phyloP scores from a whole-genome alignment of 768 basidiomycete genomes.

The Boletellus emodensis region DNA sequence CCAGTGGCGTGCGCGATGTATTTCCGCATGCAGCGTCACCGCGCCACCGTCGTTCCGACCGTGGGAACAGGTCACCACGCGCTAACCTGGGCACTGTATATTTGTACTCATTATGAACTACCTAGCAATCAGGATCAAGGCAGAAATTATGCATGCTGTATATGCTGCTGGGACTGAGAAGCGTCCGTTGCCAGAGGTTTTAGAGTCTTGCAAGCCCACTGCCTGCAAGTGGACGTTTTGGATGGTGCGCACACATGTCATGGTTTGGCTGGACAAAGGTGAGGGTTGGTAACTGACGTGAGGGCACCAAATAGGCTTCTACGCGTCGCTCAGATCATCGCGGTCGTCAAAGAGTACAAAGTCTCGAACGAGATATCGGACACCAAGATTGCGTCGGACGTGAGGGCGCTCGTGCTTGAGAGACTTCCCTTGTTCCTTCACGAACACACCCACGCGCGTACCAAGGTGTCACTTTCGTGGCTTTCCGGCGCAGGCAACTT shows the following conservation, averaged over 20 bases:
- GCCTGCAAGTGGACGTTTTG: too few relatives aligned
- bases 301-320: conserved; percentile 55
- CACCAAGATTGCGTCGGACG: conserved; percentile 47
- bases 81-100: background rate
- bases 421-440: conserved; percentile 90
- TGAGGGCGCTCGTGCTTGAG: conserved; percentile 67
- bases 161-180: conserved; percentile 65
- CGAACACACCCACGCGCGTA: conserved; percentile 71
- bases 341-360: conserved; percentile 69
- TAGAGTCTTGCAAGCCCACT: conserved; percentile 28
- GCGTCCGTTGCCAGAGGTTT: conserved; percentile 37
- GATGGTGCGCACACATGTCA: too few relatives aligned
- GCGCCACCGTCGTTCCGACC: too few relatives aligned
- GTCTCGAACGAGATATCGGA: conserved; percentile 48
- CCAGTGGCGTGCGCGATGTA: too few relatives aligned
- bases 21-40: too few relatives aligned
- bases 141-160: conserved; percentile 75
- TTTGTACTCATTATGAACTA: background rate
- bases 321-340: conserved; percentile 68
- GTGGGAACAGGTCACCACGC: too few relatives aligned
- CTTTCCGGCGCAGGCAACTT: conserved; percentile 61
- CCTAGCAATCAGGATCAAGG: conserved; percentile 70
- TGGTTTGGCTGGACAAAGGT: background rate
- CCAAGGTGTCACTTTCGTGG: conserved; percentile 63
- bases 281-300: background rate